These are phyloP conservation scores for Acacia pycnantha DNA, from an alignment of 331 rosid species.

Conservation along the genomic window DNA sequence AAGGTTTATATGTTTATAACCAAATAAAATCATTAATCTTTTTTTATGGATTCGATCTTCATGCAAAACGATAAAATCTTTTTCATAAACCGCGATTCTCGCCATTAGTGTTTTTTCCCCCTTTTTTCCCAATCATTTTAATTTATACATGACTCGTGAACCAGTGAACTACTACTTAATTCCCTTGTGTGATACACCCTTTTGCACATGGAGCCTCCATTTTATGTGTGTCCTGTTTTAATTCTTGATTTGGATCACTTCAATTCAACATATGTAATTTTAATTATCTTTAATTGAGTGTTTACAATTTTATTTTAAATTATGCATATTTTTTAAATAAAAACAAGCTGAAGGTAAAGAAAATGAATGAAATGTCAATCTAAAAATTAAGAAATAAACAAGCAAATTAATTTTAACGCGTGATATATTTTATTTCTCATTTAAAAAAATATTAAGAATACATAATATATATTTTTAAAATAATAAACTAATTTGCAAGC, in stretches of 20 bases:
- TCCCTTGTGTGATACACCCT: neutral
- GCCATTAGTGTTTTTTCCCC: slow-evolving; percentile 43
- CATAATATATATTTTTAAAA: neutral
- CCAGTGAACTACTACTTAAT: neutral
- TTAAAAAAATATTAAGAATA: no score
- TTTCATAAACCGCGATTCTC: slow-evolving; percentile 51
- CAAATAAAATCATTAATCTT: neutral
- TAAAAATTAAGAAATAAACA: neutral
- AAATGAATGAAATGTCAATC: neutral
- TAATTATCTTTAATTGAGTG: neutral
- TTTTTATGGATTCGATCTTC: slow-evolving; percentile 41
- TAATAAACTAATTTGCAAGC: neutral
- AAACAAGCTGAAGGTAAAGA: neutral
- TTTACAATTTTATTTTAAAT: neutral
- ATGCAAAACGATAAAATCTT: slow-evolving; percentile 40
- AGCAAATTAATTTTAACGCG: neutral
- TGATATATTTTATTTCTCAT: neutral
- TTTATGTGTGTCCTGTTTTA: neutral
- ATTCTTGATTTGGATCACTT: no score
- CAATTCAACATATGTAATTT: neutral
- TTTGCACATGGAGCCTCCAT: neutral
- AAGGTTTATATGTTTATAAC: neutral
- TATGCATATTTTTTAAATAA: neutral
- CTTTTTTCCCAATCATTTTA: slow-evolving; percentile 10
- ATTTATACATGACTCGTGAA: slow-evolving; percentile 16